Base-by-base conservation (phyloP, 257 asterid genomes). In the Solanum lycopersicoides region DNA sequence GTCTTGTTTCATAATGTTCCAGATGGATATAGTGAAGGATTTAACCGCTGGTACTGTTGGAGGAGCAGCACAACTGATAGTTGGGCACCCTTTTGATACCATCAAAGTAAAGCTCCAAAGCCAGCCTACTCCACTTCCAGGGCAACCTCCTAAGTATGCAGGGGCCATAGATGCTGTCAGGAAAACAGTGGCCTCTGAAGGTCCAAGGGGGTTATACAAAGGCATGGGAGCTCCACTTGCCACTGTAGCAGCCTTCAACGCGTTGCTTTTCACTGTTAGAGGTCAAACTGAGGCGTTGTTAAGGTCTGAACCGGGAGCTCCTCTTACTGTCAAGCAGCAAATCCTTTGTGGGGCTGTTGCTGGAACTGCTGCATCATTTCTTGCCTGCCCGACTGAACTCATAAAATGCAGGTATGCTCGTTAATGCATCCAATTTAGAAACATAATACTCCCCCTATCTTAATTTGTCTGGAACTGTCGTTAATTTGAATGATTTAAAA, bases 191-290 rank as follows among this genome's bases (percentile, higher is more conserved):
- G 95, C 98, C 45, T 96, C 98, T 34, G 99, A 97, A 93, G 98
- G 99, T 59, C 94, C 98, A 15, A 86, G 92, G 88, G 99, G 99
- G 41, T 89, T 96, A 91, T 97, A 93, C 92, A 95, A 95, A 89
- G 98, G 98, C 65, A 97, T 97, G 99, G 99, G 98, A 12, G 99
- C 99, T 35, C 96, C 92, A 82, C 95, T 96, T 30, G 98, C 98
- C 37, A 95, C 98, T 3, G 98, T 95, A 56, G 98, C 98, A 3
- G 98, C 98, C 87, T 93, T 95, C 86, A 95, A 95, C 65, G 98
- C 98, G 0, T 86, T 95, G 87, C 98, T 94, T 21, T 95, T 94
- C 91, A 74, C 97, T 0, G 98, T 95, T 45, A 90, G 98, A 73
- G 98, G 98, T 87, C 99, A 96, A 87, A 83, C 95, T 94, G 99